Conservation (phyloP, 2,329 filamentous ascomycete genomes). For the Calonectria hongkongensis region DNA sequence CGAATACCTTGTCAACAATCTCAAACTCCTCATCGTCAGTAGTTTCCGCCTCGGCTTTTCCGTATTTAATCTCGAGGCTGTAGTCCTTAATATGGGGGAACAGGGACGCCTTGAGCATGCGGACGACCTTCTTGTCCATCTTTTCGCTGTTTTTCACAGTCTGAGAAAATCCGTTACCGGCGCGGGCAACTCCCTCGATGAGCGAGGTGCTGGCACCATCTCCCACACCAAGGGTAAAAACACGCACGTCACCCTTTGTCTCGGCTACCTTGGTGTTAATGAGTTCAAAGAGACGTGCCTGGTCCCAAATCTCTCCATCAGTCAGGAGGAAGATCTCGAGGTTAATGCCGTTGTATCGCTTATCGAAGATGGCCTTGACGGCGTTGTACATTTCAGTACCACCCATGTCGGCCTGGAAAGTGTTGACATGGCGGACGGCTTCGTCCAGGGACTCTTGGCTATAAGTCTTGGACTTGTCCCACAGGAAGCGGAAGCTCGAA, state of each 20-base stretch:
- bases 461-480: conserved; percentile 67
- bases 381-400: conserved; percentile 72
- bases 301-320: conserved; percentile 73
- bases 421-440: conserved; percentile 65
- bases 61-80: conserved; percentile 77
- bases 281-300: conserved; percentile 65
- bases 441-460: conserved; percentile 64
- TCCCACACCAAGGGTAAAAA: conserved; percentile 75
- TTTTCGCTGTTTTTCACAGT: conserved; percentile 77
- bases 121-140: conserved; percentile 80
- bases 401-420: conserved; percentile 68
- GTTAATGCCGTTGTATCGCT: conserved; percentile 66
- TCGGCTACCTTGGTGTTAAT: conserved; percentile 63
- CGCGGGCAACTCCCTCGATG: conserved; percentile 72
- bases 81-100: conserved; percentile 80
- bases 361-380: conserved; percentile 65
- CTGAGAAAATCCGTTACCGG: conserved; percentile 77
- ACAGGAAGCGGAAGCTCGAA: conserved; percentile 66
- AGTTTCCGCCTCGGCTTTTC: conserved; percentile 40
- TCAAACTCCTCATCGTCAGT: conserved; percentile 74
- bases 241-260: conserved; percentile 66
- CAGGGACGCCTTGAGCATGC: conserved; percentile 84
- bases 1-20: conserved; percentile 75
- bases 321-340: conserved; percentile 74
- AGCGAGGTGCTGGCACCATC: conserved; percentile 69